phyloP scores from a whole-genome alignment of 2,329 filamentous ascomycete genomes.

The Calonectria naviculata region DNA sequence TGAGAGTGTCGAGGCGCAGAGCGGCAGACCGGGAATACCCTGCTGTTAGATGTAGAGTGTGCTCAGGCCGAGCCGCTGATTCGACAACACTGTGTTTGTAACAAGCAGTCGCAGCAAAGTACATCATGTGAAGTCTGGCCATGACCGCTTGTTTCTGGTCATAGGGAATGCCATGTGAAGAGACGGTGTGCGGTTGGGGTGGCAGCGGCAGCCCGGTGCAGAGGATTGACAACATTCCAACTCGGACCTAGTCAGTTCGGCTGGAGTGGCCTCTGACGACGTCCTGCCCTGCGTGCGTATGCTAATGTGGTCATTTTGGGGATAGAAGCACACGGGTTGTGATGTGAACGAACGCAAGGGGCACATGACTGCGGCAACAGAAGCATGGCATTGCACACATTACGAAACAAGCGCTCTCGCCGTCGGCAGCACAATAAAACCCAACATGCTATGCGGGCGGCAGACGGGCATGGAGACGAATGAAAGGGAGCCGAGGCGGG shows the following conservation, averaged over 20 bases:
- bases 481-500: conserved; percentile 18
- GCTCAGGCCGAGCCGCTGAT: background rate
- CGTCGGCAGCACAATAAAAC: conserved; percentile 11
- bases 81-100: conserved; percentile 2
- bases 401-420: conserved; percentile 38
- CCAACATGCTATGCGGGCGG: background rate
- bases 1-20: background rate
- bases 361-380: conserved; percentile 20
- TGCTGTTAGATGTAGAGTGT: conserved; percentile 3
- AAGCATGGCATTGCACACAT: conserved; percentile 4
- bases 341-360: conserved; percentile 5
- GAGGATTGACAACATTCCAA: background rate
- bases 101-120: background rate
- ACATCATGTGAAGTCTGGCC: conserved; percentile 1
- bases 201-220: background rate
- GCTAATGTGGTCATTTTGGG: background rate
- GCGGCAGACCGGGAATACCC: conserved; percentile 1
- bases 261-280: background rate
- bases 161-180: background rate
- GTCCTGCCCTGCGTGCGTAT: background rate
- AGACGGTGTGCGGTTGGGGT: background rate
- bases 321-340: conserved; percentile 14
- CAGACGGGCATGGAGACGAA: conserved; percentile 3
- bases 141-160: background rate
- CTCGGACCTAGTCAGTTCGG: background rate